Conservation (phyloP, 1,139 yeast genomes). For the Yamadazyma aaseri region DNA sequence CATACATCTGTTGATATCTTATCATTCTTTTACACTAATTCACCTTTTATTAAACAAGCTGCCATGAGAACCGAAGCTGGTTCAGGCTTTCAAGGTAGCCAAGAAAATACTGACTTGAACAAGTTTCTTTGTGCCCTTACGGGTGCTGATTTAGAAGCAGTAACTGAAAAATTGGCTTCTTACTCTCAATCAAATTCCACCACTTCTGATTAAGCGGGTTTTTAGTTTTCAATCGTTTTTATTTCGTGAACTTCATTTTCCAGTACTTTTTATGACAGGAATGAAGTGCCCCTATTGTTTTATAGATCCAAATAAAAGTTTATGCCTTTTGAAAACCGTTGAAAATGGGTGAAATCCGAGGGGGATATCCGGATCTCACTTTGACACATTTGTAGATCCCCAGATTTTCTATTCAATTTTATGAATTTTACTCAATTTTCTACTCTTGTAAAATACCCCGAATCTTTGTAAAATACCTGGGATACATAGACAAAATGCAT, state of each 20-base stretch:
- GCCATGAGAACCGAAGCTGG: constrained; percentile 31
- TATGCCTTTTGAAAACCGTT: too few relatives aligned
- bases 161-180: constrained; percentile 33
- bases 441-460: too few relatives aligned
- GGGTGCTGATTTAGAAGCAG: constrained; percentile 48
- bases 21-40: constrained; percentile 71
- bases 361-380: too few relatives aligned
- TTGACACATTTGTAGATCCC: background rate
- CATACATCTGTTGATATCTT: constrained; percentile 90
- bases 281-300: too few relatives aligned
- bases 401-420: background rate
- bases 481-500: too few relatives aligned
- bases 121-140: constrained; percentile 60
- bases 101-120: constrained; percentile 83
- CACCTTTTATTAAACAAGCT: constrained; percentile 35
- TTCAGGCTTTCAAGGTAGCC: constrained; percentile 65
- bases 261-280: too few relatives aligned
- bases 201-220: background rate
- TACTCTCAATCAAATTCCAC: background rate
- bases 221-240: too few relatives aligned
- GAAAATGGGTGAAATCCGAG: too few relatives aligned
- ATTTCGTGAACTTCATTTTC: background rate
- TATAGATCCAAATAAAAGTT: too few relatives aligned
- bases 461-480: too few relatives aligned
- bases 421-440: too few relatives aligned